phyloP scores from a whole-genome alignment of 1,139 yeast genomes.

The Saccharomyces hybrid region DNA sequence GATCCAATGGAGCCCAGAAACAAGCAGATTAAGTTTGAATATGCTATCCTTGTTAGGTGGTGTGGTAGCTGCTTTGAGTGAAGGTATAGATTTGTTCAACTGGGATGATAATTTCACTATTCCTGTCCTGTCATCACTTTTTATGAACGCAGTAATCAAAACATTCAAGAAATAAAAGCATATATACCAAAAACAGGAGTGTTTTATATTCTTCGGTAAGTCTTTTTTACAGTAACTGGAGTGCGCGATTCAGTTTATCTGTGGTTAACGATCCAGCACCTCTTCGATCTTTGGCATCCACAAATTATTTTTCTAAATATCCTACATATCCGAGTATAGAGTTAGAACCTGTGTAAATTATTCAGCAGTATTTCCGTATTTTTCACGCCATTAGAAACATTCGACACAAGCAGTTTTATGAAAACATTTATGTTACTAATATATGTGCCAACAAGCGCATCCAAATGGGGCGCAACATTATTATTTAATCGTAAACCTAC shows the following conservation, averaged over 20 bases:
- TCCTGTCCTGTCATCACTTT: conserved; percentile 71
- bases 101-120: conserved; percentile 92
- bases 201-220: not conserved
- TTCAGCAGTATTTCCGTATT: not conserved
- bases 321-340: not conserved
- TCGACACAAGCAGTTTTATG: not conserved
- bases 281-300: not conserved
- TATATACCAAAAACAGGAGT: not conserved
- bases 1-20: conserved; percentile 53
- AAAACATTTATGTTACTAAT: no score
- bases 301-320: not conserved
- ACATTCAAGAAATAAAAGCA: conserved; percentile 24
- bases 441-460: not conserved
- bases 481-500: not conserved
- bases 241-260: not conserved
- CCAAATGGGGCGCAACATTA: not conserved
- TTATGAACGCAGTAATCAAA: conserved; percentile 43
- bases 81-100: conserved; percentile 63
- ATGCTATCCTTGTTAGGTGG: conserved; percentile 60
- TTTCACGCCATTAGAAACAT: not conserved
- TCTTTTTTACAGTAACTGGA: not conserved
- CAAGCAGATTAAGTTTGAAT: conserved; percentile 48
- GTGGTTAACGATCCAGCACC: not conserved
- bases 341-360: not conserved
- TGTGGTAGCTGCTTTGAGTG: conserved; percentile 74